Conservation (phyloP, 1,139 yeast genomes). For the Suhomyces anneliseae region DNA sequence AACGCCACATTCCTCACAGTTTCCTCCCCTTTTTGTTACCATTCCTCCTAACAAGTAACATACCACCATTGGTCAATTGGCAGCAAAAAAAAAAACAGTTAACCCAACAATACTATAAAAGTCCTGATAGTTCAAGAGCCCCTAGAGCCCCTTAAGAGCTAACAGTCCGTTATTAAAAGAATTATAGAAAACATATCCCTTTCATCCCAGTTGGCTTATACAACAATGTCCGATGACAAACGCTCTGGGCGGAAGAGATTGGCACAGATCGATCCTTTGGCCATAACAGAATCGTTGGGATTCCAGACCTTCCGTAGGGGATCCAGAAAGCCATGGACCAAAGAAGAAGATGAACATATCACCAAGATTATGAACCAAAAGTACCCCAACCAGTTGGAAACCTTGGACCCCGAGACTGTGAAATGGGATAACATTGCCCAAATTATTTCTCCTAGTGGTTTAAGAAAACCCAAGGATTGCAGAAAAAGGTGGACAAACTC, state of each 20-base stretch:
- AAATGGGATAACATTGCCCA: constrained; percentile 74
- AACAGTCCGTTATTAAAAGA: too few species aligned
- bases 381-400: constrained; percentile 22
- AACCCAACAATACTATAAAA: too few species aligned
- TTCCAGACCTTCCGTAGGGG: constrained; percentile 68
- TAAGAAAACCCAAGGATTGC: constrained; percentile 66
- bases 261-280: constrained; percentile 59
- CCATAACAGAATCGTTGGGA: constrained; percentile 72
- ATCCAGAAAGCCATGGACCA: constrained; percentile 66
- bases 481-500: constrained; percentile 78
- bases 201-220: too few species aligned
- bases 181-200: too few species aligned
- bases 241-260: constrained; percentile 10
- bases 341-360: constrained; percentile 58
- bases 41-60: too few species aligned
- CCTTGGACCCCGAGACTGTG: constrained; percentile 34
- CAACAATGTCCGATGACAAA: constrained; percentile 3
- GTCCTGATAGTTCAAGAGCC: too few species aligned
- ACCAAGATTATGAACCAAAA: constrained; percentile 34
- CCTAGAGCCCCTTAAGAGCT: too few species aligned
- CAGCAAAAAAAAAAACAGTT: too few species aligned
- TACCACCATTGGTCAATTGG: too few species aligned
- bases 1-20: too few species aligned
- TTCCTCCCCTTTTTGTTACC: too few species aligned
- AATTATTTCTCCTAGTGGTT: constrained; percentile 31